These are phyloP conservation scores for Cyberlindnera suaveolens DNA, from an alignment of 805 yeast species.

Conservation along the genomic window DNA sequence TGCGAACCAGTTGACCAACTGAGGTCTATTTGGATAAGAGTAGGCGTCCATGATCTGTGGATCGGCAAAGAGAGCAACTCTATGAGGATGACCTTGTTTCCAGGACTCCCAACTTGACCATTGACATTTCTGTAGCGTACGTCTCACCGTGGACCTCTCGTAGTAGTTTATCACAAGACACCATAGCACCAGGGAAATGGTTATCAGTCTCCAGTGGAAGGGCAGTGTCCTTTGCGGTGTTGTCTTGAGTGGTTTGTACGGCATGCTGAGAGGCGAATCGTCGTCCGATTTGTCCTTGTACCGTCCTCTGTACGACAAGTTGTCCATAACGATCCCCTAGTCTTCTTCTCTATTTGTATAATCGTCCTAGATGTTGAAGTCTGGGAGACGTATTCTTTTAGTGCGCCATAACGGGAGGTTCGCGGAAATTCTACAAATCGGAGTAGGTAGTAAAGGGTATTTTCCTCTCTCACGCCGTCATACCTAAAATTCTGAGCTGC, in stretches of 20 bases:
- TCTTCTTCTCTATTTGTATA: no score
- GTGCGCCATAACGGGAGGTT: no score
- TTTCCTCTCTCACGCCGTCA: no score
- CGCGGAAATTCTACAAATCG: no score
- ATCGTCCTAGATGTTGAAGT: no score
- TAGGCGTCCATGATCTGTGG: constrained; percentile 90
- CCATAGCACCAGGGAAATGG: constrained; percentile 32
- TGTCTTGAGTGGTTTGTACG: constrained; percentile 12
- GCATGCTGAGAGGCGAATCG: neutral
- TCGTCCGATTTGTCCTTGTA: constrained; percentile 1
- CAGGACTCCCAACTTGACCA: constrained; percentile 71
- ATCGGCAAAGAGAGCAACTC: constrained; percentile 73
- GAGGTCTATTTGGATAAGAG: constrained; percentile 73
- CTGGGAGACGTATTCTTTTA: no score
- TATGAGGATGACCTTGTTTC: constrained; percentile 36
- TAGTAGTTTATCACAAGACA: constrained; percentile 39
- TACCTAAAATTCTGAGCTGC: no score
- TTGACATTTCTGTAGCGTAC: constrained; percentile 39
- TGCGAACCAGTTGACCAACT: constrained; percentile 46
- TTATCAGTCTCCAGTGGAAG: constrained; percentile 8
- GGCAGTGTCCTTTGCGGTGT: neutral
- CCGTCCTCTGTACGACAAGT: constrained; percentile 16
- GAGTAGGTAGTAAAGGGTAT: no score
- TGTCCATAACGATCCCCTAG: constrained; percentile 3
- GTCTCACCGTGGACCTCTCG: constrained; percentile 45